Percentiles rank a stretch among this genome's conserved stretches.
Evolutionary conservation across 1,284 basidiomycete species (phyloP).

Genomic region (Neotropicomus parvogracilis): DNA sequence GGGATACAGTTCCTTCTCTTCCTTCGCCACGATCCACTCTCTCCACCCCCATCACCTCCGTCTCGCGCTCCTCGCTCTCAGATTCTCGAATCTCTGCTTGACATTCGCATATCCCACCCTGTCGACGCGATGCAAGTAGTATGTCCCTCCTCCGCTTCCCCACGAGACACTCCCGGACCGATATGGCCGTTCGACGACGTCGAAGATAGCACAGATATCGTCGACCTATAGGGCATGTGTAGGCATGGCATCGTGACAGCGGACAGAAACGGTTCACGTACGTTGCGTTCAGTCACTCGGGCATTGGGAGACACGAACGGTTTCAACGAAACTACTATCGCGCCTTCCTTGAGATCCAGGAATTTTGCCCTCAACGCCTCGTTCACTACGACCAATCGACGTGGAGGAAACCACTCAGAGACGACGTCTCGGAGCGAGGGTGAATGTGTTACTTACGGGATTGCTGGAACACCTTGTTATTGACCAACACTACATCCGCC

Average conservation of each 20-base stretch:
- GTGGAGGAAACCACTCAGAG: neutral
- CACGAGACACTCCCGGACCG: slow-evolving; percentile 71
- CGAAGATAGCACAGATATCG: slow-evolving; percentile 72
- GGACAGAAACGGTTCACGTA: slow-evolving; percentile 35
- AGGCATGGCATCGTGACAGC: slow-evolving; percentile 3
- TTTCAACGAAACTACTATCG: slow-evolving; percentile 69
- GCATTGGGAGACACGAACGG: slow-evolving; percentile 66
- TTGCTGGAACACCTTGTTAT: slow-evolving; percentile 75
- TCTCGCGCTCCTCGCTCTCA: slow-evolving; percentile 33
- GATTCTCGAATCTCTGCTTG: slow-evolving; percentile 48
- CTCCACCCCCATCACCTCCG: slow-evolving; percentile 15
- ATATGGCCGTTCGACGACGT: slow-evolving; percentile 64
- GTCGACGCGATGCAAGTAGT: slow-evolving; percentile 73
- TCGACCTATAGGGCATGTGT: slow-evolving; percentile 44
- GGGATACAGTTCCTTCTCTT: neutral
- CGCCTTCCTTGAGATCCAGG: slow-evolving; percentile 75
- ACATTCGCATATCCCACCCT: slow-evolving; percentile 62
- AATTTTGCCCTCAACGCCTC: slow-evolving; percentile 70
- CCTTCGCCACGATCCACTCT: too few relatives aligned
- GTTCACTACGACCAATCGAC: slow-evolving; percentile 52
- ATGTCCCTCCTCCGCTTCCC: slow-evolving; percentile 63
- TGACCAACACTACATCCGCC: slow-evolving; percentile 74
- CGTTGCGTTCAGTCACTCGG: slow-evolving; percentile 71
- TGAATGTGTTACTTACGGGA: slow-evolving; percentile 46
- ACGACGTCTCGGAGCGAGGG: neutral